Conservation (phyloP, 768 basidiomycete genomes). For the Tephrocybe sp. region DNA sequence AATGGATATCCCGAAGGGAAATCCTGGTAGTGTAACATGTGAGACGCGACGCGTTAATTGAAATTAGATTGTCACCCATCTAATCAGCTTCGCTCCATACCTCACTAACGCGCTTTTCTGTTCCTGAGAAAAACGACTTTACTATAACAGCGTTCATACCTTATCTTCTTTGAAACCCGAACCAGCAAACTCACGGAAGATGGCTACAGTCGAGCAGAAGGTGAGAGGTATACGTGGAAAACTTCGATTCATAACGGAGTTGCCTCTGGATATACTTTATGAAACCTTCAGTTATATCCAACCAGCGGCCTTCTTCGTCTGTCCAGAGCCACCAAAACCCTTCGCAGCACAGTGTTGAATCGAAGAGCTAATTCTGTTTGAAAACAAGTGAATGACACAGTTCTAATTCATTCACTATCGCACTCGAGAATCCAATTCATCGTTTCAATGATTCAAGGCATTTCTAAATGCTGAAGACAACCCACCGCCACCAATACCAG, state of each 20-base stretch:
- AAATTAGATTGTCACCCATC: too few relatives aligned
- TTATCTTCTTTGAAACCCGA: too few relatives aligned
- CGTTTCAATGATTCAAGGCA: slow-evolving; percentile 12
- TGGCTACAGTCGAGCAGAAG: slow-evolving; percentile 13
- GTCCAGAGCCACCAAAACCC: slow-evolving; percentile 30
- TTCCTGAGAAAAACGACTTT: too few relatives aligned
- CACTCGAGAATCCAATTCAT: not conserved
- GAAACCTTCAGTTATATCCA: slow-evolving; percentile 36
- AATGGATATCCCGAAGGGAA: too few relatives aligned
- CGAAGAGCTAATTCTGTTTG: slow-evolving; percentile 25
- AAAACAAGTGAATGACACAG: slow-evolving; percentile 21
- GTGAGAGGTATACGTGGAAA: slow-evolving; percentile 17
- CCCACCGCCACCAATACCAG: slow-evolving; percentile 24
- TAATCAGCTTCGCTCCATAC: too few relatives aligned
- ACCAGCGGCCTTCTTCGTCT: slow-evolving; percentile 35
- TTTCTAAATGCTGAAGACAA: slow-evolving; percentile 17
- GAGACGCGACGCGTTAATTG: too few relatives aligned
- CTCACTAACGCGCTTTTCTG: too few relatives aligned
- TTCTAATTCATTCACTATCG: not conserved
- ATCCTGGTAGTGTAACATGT: too few relatives aligned
- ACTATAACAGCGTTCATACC: too few relatives aligned
- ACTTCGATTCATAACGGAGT: slow-evolving; percentile 26
- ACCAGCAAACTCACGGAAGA: not conserved
- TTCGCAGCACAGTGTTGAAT: slow-evolving; percentile 30
- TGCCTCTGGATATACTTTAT: slow-evolving; percentile 31